Percentiles rank a stretch among this genome's conserved stretches.
Evolutionary conservation across 2,329 filamentous ascomycete species (phyloP).

Genomic region (Fusarium sp.): DNA sequence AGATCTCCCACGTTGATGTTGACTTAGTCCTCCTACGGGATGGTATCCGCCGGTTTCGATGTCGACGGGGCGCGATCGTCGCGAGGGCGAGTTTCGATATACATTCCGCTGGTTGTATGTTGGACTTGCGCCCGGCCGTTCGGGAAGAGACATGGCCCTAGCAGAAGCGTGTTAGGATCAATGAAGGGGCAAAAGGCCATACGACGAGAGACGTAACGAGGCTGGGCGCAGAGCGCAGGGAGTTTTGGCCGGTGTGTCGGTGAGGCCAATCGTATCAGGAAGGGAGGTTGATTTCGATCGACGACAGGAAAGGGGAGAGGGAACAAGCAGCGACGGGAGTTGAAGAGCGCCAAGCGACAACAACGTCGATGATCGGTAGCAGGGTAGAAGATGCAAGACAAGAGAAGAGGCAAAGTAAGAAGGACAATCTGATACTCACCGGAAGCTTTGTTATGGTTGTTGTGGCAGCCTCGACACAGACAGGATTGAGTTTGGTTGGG

Average conservation of each 20-base stretch:
- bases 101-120: conserved; percentile 73
- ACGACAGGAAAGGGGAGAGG: conserved; percentile 28
- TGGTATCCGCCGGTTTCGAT: conserved; percentile 76
- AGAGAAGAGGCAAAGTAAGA: conserved; percentile 20
- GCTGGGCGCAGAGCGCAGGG: conserved; percentile 23
- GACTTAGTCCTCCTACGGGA: conserved; percentile 58
- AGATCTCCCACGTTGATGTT: conserved; percentile 71
- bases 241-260: conserved; percentile 33
- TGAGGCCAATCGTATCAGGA: conserved; percentile 26
- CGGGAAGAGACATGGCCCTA: conserved; percentile 73
- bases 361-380: conserved; percentile 21
- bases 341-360: conserved; percentile 21
- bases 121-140: conserved; percentile 76
- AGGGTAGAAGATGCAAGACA: conserved; percentile 15
- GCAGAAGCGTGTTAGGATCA: conserved; percentile 41
- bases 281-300: conserved; percentile 37
- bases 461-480: conserved; percentile 39
- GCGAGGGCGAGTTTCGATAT: conserved; percentile 79
- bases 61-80: conserved; percentile 77
- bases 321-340: conserved; percentile 27
- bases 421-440: conserved; percentile 42
- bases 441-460: conserved; percentile 47
- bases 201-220: conserved; percentile 11
- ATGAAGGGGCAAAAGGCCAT: conserved; percentile 6
- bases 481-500: conserved; percentile 44